phyloP scores from a whole-genome alignment of 306 rosid genomes.

The Quillaja saponaria region DNA sequence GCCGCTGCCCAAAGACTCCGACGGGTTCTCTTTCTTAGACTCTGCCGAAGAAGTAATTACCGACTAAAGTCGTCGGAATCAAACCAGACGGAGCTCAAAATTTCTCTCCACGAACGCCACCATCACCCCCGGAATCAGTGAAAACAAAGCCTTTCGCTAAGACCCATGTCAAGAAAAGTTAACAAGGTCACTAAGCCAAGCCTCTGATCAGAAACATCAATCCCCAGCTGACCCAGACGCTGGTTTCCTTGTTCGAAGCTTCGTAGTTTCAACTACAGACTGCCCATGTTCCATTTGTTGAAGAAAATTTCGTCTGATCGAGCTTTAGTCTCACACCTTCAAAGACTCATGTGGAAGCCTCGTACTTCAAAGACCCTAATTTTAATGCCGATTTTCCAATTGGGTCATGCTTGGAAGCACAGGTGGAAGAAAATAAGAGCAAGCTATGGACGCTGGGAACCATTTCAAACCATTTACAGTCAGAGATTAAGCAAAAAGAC shows the following conservation, averaged over 20 bases:
- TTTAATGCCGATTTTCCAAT: conserved; percentile 40
- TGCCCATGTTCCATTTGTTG: conserved; percentile 84
- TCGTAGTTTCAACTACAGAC: conserved; percentile 83
- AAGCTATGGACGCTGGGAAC: conserved; percentile 86
- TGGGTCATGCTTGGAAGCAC: conserved; percentile 70
- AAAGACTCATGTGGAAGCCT: conserved; percentile 55
- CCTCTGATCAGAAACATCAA: conserved; percentile 39
- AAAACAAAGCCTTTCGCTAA: conserved; percentile 13
- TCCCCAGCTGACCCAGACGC: conserved; percentile 43
- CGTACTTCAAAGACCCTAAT: conserved; percentile 33
- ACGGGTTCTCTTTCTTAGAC: conserved; percentile 77
- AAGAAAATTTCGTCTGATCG: conserved; percentile 71
- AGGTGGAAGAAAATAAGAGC: conserved; percentile 95
- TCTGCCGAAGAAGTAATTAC: conserved; percentile 89
- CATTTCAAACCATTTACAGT: conserved; percentile 72
- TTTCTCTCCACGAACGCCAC: conserved; percentile 17
- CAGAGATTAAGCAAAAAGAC: conserved; percentile 78
- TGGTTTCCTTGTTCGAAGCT: conserved; percentile 89
- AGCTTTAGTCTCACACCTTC: conserved; percentile 80
- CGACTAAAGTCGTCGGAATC: conserved; percentile 90
- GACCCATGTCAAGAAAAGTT: conserved; percentile 21
- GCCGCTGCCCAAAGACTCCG: conserved; percentile 58
- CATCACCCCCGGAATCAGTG: not conserved
- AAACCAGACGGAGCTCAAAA: conserved; percentile 55
- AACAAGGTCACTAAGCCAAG: conserved; percentile 17